Evolutionary conservation across 345 rosid species (phyloP).

Genomic region (Acer yangbiense): DNA sequence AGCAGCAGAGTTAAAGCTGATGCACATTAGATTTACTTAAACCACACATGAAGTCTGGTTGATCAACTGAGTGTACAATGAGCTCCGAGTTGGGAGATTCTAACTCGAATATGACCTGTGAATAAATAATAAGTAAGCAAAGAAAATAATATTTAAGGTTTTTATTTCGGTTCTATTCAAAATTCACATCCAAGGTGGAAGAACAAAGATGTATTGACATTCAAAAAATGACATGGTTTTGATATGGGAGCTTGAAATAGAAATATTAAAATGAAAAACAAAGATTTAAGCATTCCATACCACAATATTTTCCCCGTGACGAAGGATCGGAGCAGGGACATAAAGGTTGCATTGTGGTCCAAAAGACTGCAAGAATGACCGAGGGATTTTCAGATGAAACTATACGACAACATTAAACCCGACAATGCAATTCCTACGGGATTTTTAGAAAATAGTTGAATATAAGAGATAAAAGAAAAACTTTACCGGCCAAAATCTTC

Average conservation of each 20-base stretch:
- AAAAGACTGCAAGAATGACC: constrained; percentile 51
- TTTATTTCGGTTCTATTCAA: not conserved
- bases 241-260: not conserved
- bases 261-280: not conserved
- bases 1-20: constrained; percentile 31
- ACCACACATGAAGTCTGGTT: constrained; percentile 63
- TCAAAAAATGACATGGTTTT: not conserved
- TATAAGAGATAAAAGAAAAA: constrained; percentile 6
- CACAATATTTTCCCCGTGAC: constrained; percentile 60
- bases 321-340: constrained; percentile 77
- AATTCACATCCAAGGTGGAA: not conserved
- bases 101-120: constrained; percentile 72
- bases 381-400: constrained; percentile 7
- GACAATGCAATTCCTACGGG: not conserved
- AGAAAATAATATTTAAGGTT: not conserved
- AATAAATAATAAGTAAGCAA: not conserved
- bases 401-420: not conserved
- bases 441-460: not conserved
- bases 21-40: constrained; percentile 37
- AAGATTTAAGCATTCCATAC: constrained; percentile 33
- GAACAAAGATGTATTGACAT: not conserved
- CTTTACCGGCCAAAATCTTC: constrained; percentile 95
- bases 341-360: constrained; percentile 93
- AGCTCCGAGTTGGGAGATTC: constrained; percentile 61
- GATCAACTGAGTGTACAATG: constrained; percentile 47